Percentiles rank a stretch among this genome's conserved stretches.
Evolutionary conservation across 495 filamentous ascomycete genomes (phyloP).

Genomic region (Patellaria atrata): DNA sequence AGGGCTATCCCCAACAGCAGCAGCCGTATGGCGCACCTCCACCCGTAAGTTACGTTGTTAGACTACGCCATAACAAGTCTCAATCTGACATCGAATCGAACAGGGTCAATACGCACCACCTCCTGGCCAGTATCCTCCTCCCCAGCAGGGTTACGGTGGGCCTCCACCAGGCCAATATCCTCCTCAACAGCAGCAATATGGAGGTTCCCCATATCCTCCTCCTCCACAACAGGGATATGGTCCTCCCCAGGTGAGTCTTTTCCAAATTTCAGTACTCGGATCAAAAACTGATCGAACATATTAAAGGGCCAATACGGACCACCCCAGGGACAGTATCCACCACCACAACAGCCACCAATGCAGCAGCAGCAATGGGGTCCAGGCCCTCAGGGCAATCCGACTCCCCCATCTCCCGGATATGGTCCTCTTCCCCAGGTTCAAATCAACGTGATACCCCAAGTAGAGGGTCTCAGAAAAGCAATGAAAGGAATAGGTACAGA

Average conservation of each 20-base stretch:
- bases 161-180: constrained; percentile 17
- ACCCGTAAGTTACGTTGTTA: too few species aligned
- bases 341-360: background rate
- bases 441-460: constrained; percentile 49
- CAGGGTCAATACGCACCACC: constrained; percentile 12
- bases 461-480: constrained; percentile 55
- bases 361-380: background rate
- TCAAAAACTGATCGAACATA: too few species aligned
- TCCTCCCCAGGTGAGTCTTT: background rate
- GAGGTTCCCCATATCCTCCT: constrained; percentile 1
- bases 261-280: too few species aligned
- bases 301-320: constrained; percentile 13
- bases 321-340: constrained; percentile 1
- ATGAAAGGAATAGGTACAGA: constrained; percentile 92
- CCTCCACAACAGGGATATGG: constrained; percentile 4
- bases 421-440: too few species aligned
- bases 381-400: too few species aligned
- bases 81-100: too few species aligned
- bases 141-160: constrained; percentile 21
- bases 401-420: too few species aligned
- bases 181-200: constrained; percentile 5
- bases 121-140: constrained; percentile 12
- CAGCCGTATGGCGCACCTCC: constrained; percentile 12
- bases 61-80: too few species aligned
- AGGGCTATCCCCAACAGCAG: constrained; percentile 5